Conservation (phyloP, 1,139 yeast genomes). For the Pichiaceae sp. region DNA sequence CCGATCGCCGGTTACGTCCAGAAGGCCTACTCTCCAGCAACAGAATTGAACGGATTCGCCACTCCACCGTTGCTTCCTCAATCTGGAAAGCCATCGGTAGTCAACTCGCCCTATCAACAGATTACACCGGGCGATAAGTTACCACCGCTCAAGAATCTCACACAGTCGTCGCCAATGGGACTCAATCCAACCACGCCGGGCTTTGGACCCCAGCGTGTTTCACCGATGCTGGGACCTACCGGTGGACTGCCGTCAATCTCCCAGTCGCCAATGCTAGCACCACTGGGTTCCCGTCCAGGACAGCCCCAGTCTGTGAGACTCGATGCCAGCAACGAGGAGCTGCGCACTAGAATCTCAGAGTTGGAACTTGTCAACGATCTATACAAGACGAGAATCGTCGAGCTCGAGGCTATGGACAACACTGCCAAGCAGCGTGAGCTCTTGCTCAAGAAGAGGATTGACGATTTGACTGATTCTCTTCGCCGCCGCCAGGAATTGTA, state of each 20-base stretch:
- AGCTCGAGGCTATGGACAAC: constrained; percentile 65
- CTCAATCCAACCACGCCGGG: neutral
- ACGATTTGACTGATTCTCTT: constrained; percentile 4
- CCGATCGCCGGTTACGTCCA: constrained; percentile 15
- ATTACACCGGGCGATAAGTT: constrained; percentile 9
- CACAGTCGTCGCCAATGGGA: constrained; percentile 1
- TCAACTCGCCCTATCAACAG: neutral
- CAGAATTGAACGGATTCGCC: constrained; percentile 16
- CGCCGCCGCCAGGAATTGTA: neutral
- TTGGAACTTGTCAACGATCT: constrained; percentile 84
- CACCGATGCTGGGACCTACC: constrained; percentile 7
- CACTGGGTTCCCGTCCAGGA: constrained; percentile 8
- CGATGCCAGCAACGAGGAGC: constrained; percentile 26
- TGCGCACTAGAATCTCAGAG: constrained; percentile 78
- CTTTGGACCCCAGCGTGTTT: constrained; percentile 5
- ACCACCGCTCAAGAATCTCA: constrained; percentile 13
- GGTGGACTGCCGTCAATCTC: constrained; percentile 6
- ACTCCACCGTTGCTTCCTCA: constrained; percentile 22
- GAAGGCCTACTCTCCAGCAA: constrained; percentile 20
- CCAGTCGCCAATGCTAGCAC: constrained; percentile 1
- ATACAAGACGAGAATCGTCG: constrained; percentile 72
- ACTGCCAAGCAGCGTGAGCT: constrained; percentile 45
- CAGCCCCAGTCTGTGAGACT: constrained; percentile 3
- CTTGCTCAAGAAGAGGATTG: constrained; percentile 6
- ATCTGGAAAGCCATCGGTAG: neutral